Conservation (phyloP, 2,329 filamentous ascomycete species). For the Pochonia chlamydosporia region DNA sequence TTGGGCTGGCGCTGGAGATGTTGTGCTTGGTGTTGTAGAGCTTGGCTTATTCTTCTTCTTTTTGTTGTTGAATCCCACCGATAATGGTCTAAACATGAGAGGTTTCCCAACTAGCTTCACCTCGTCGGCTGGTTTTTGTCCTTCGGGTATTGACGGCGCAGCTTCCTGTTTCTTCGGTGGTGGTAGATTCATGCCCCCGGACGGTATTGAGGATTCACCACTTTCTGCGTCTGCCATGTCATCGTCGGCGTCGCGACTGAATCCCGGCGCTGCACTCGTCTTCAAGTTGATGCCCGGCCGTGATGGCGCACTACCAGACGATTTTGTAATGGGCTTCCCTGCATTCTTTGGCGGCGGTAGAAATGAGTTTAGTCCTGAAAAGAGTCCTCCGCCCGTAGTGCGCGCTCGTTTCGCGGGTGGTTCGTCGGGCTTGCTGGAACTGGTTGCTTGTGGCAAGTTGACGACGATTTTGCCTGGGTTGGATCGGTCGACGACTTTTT, state of each 20-base stretch:
- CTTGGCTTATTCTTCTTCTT: constrained; percentile 54
- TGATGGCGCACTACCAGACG: constrained; percentile 22
- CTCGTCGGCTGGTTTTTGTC: constrained; percentile 54
- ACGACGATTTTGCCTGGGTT: constrained; percentile 82
- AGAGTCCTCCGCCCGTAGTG: constrained; percentile 51
- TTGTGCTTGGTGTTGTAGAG: too few relatives aligned
- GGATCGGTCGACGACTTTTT: constrained; percentile 74
- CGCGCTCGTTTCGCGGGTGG: constrained; percentile 67
- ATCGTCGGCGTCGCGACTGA: constrained; percentile 52
- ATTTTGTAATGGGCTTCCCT: constrained; percentile 23
- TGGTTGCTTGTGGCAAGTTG: constrained; percentile 57
- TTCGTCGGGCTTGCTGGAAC: constrained; percentile 17
- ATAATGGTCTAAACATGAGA: constrained; percentile 84
- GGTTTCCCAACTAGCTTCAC: constrained; percentile 71
- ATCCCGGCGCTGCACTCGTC: constrained; percentile 78
- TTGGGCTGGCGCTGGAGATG: constrained; percentile 6
- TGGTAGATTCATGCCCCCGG: constrained; percentile 27
- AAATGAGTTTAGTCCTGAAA: constrained; percentile 80
- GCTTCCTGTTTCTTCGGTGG: constrained; percentile 34
- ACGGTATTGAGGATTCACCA: constrained; percentile 11
- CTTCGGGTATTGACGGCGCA: constrained; percentile 46
- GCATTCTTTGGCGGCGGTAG: constrained; percentile 75
- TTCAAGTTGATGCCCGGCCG: constrained; percentile 57
- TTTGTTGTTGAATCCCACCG: constrained; percentile 68
- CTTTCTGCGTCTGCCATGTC: constrained; percentile 8